These are phyloP conservation scores for Paraphoma chrysanthemicola DNA, from an alignment of 2,329 filamentous ascomycete species.

Conservation along the genomic window DNA sequence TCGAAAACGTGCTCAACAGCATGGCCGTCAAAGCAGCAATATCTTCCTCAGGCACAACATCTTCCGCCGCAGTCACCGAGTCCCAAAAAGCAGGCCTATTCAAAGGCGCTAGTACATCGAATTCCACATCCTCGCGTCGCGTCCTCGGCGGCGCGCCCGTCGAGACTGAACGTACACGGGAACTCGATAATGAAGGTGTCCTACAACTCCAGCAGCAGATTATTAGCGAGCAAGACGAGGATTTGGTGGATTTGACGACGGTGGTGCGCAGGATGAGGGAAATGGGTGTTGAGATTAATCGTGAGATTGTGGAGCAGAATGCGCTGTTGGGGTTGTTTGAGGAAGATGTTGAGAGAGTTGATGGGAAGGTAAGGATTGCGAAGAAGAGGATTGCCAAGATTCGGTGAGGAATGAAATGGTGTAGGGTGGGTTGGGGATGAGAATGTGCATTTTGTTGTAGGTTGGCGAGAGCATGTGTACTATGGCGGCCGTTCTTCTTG, in stretches of 20 bases:
- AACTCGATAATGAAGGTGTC: constrained; percentile 78
- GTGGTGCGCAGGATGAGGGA: constrained; percentile 77
- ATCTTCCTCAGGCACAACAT: constrained; percentile 31
- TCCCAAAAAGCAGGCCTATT: constrained; percentile 47
- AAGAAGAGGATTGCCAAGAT: constrained; percentile 75
- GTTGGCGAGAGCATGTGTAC: neutral
- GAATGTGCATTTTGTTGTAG: too few relatives aligned
- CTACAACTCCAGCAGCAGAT: constrained; percentile 76
- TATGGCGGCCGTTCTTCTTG: neutral
- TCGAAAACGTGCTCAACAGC: constrained; percentile 75
- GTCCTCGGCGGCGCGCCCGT: constrained; percentile 77
- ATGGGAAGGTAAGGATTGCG: constrained; percentile 74
- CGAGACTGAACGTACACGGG: constrained; percentile 78
- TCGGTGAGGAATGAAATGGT: constrained; percentile 32
- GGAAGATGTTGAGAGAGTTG: constrained; percentile 69
- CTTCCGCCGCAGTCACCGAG: constrained; percentile 41
- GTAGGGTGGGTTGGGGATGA: constrained; percentile 2
- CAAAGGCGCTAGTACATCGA: constrained; percentile 21
- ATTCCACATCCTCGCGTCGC: constrained; percentile 58
- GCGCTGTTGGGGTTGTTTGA: constrained; percentile 72
- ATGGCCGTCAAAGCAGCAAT: constrained; percentile 60
- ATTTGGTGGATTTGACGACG: constrained; percentile 71
- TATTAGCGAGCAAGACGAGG: constrained; percentile 77
- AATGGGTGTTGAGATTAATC: constrained; percentile 78
- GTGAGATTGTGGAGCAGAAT: constrained; percentile 77